Evolutionary conservation across 2,329 filamentous ascomycete species (phyloP).

Genomic region (Stagonosporopsis tanaceti): DNA sequence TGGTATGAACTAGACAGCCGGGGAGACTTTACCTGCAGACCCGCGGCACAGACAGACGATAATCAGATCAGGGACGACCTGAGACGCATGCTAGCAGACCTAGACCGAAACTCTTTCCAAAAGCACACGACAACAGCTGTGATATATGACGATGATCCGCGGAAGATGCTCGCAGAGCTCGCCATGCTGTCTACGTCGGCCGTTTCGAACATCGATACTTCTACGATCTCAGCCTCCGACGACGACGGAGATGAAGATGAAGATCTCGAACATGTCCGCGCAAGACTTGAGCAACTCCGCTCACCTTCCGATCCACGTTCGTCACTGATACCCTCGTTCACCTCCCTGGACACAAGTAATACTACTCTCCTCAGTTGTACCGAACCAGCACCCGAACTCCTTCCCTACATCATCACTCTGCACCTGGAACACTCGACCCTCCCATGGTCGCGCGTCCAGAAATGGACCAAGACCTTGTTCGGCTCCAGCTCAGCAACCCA

Average conservation of each 20-base stretch:
- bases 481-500: slow-evolving; percentile 16
- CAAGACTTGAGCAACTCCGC: slow-evolving; percentile 2
- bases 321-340: background rate
- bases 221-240: background rate
- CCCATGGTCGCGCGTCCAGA: slow-evolving; percentile 21
- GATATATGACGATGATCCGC: slow-evolving; percentile 6
- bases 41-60: background rate
- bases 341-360: background rate
- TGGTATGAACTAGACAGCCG: slow-evolving; percentile 3
- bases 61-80: background rate
- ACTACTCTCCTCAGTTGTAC: background rate
- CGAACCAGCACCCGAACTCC: background rate
- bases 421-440: slow-evolving; percentile 21
- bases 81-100: slow-evolving; percentile 17
- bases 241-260: background rate
- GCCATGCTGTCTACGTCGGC: background rate
- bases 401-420: slow-evolving; percentile 19
- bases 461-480: slow-evolving; percentile 27
- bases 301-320: background rate
- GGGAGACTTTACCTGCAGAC: background rate
- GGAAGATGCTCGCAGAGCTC: slow-evolving; percentile 16
- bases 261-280: slow-evolving; percentile 6
- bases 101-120: background rate
- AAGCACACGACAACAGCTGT: background rate
- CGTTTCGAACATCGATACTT: background rate